Base-by-base conservation (phyloP, 805 yeast genomes). In the Danielia reshetovae region DNA sequence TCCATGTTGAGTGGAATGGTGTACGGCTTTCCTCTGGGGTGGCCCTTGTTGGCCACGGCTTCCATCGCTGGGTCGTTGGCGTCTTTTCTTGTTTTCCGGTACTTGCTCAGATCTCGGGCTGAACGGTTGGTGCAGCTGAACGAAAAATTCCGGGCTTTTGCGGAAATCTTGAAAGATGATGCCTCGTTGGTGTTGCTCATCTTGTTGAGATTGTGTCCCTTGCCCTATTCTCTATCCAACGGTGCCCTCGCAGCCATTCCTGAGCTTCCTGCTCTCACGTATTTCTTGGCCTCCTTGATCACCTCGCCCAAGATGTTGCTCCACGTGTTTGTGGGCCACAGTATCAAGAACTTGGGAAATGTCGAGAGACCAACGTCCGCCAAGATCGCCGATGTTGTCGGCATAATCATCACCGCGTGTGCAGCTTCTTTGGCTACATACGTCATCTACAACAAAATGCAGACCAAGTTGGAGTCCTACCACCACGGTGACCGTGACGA, bases 231-330 rank as follows among this genome's bases (percentile, higher is more conserved):
- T 2, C 64, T 90, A 21, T 81, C 93, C 0, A 90, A 90, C 51
- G 97, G 96, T 4, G 97, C 95, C 0, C 68, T 93, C 45, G 93
- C 95, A 7, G 81, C 94, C 2, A 75, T 90, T 10, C 96, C 94
- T 0, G 83, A 85, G 12, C 70, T 90, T 9, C 67, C 81, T 0
- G 61, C 79, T 2, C 41, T 58, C 27, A 77, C 79, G 17, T 90
- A 83, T 55, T 63, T 79, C 2, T 51, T 80, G 21, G 95, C 96
- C 1, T 81, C 88, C 16, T 44, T 77, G 0, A 55, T 86, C 22
- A 78, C 95, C 2, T 77, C 95, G 0, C 97, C 97, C 6, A 93
- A 89, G 53, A 62, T 82, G 41, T 54, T 85, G n/a, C 63, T 85
- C 33, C 85, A 81, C 48, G 61, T 86, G 8, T 88, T 85, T 51